A percentile compares a stretch with the other conserved stretches of the same genome.
These are phyloP conservation scores for Verruconis gallopava DNA, from an alignment of 2,329 filamentous ascomycete species.

Conservation along the genomic window DNA sequence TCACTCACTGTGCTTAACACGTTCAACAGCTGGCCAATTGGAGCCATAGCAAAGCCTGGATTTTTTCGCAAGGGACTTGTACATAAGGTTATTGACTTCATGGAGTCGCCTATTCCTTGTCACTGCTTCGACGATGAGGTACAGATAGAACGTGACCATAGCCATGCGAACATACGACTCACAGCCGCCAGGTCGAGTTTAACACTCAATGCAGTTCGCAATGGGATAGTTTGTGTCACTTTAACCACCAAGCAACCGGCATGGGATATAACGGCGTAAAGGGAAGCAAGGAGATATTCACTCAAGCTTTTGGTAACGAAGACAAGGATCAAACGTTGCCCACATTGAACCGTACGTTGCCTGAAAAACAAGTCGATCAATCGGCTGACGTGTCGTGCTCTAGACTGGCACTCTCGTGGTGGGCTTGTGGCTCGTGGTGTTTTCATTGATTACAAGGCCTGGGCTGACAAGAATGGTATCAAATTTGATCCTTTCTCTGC, in stretches of 20 bases:
- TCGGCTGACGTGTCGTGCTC: conserved; percentile 23
- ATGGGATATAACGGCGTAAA: conserved; percentile 39
- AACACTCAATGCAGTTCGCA: conserved; percentile 45
- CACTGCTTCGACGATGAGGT: conserved; percentile 15
- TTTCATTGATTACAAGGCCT: conserved; percentile 41
- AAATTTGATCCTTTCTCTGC: conserved; percentile 39
- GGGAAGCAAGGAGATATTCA: conserved; percentile 18
- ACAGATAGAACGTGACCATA: conserved; percentile 4
- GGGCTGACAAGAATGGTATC: conserved; percentile 37
- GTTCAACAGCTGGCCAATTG: conserved; percentile 12
- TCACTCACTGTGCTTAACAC: conserved; percentile 7
- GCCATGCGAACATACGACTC: conserved; percentile 18
- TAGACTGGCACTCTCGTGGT: conserved; percentile 40
- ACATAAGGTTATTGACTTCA: conserved; percentile 23
- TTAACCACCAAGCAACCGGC: conserved; percentile 31
- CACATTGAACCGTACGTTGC: conserved; percentile 11
- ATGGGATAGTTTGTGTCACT: conserved; percentile 41
- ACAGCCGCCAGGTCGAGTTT: conserved; percentile 39
- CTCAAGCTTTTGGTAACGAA: conserved; percentile 17
- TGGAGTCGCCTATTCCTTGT: conserved; percentile 9
- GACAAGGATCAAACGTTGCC: conserved; percentile 9
- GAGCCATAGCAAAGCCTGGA: conserved; percentile 16
- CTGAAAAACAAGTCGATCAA: no score
- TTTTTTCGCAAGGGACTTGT: conserved; percentile 22
- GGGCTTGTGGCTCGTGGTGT: conserved; percentile 44